Percentiles rank a stretch among this genome's conserved stretches.
Conservation (phyloP, 148 eudicot species). For the Persicaria tinctoria region DNA sequence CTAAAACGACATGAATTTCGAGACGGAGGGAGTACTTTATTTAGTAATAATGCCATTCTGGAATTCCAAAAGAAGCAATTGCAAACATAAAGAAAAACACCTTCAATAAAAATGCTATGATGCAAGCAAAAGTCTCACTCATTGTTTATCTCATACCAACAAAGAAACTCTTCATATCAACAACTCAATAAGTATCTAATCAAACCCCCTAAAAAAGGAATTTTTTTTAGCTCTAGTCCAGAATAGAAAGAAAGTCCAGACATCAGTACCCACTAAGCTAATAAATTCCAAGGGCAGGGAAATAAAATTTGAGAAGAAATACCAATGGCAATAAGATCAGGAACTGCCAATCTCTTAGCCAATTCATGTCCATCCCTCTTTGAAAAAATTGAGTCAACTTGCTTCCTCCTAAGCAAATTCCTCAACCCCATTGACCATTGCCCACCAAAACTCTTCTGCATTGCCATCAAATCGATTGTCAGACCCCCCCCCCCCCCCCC, state of each 20-base stretch:
- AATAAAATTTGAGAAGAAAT: not conserved
- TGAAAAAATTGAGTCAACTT: slow-evolving; percentile 19
- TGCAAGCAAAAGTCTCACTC: not conserved
- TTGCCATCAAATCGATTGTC: slow-evolving; percentile 1
- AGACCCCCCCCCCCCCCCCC: not conserved
- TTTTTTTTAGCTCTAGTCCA: too few species aligned
- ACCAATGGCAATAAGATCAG: slow-evolving; percentile 41
- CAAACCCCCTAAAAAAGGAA: not conserved
- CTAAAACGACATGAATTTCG: too few species aligned
- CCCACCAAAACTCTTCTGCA: slow-evolving; percentile 12
- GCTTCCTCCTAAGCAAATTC: slow-evolving; percentile 27
- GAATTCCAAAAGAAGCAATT: not conserved
- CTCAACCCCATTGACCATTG: slow-evolving; percentile 16
- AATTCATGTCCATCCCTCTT: slow-evolving; percentile 25
- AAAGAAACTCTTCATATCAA: not conserved
- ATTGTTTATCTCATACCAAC: not conserved
- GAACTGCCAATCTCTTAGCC: slow-evolving; percentile 29
- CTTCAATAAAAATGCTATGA: not conserved
- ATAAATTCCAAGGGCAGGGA: not conserved
- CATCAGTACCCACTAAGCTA: not conserved
- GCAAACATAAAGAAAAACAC: not conserved
- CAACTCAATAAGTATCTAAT: not conserved
- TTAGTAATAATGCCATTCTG: not conserved
- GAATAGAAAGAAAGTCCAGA: not conserved
- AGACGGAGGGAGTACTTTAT: too few species aligned